Conservation (phyloP, 805 yeast genomes). For the Lipomyces orientalis region DNA sequence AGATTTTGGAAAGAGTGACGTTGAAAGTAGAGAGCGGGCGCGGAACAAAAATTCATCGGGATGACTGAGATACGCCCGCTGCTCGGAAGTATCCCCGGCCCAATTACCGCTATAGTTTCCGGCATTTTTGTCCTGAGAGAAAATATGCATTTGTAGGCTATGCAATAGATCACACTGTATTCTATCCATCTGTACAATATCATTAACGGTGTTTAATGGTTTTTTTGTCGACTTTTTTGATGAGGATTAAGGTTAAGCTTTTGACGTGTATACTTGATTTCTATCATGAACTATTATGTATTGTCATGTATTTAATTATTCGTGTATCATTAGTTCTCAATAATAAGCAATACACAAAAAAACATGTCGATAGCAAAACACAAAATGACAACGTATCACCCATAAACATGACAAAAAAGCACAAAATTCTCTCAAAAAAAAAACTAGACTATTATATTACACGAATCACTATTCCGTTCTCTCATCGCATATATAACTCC, state of each 20-base stretch:
- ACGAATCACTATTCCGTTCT: background rate
- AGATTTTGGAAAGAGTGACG: constrained; percentile 30
- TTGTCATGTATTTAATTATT: background rate
- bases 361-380: background rate
- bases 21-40: constrained; percentile 19
- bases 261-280: background rate
- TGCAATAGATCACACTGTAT: background rate
- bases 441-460: background rate
- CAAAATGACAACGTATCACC: background rate
- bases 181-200: background rate
- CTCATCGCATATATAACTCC: background rate
- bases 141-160: background rate
- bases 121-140: background rate
- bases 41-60: background rate
- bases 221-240: background rate
- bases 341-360: background rate
- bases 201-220: background rate
- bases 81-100: background rate
- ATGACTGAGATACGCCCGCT: background rate
- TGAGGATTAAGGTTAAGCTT: background rate
- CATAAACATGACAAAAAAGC: background rate
- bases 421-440: background rate
- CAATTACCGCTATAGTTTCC: background rate
- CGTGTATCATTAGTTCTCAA: background rate
- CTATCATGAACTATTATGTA: background rate